Conservation (phyloP, 208 protist genomes). For the Crithidia bombi region DNA sequence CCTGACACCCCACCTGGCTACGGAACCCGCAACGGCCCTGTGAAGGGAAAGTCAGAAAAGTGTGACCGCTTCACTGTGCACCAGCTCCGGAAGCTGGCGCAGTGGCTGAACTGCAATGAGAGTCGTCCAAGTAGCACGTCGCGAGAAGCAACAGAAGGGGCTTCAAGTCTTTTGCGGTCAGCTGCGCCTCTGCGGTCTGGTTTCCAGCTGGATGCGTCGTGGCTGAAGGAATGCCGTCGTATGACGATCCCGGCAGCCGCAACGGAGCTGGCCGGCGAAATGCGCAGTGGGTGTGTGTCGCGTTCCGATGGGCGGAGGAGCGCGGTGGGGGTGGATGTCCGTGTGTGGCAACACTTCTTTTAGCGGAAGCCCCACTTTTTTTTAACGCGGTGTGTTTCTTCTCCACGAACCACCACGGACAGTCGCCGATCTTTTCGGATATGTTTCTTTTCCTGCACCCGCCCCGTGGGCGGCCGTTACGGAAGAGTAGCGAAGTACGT, state of each 20-base stretch:
- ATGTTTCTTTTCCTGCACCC: no score
- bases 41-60: slow-evolving; percentile 1
- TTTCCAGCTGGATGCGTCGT: slow-evolving; percentile 25
- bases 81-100: slow-evolving; percentile 20
- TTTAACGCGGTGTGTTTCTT: no score
- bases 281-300: no score
- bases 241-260: background rate
- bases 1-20: background rate
- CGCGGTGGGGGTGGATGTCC: slow-evolving; percentile 13
- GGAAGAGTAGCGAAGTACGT: no score
- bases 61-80: slow-evolving; percentile 24
- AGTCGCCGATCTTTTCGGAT: background rate
- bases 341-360: slow-evolving; percentile 30
- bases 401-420: background rate
- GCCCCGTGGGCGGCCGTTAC: no score
- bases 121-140: background rate
- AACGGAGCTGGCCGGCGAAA: no score
- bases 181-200: background rate
- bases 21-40: background rate
- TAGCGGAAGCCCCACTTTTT: background rate
- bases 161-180: background rate
- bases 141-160: background rate
- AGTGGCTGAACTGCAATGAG: background rate
- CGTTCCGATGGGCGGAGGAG: no score
- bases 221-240: slow-evolving; percentile 26